Evolutionary conservation across 768 basidiomycete genomes (phyloP).

Genomic region (Calocera viscosa): DNA sequence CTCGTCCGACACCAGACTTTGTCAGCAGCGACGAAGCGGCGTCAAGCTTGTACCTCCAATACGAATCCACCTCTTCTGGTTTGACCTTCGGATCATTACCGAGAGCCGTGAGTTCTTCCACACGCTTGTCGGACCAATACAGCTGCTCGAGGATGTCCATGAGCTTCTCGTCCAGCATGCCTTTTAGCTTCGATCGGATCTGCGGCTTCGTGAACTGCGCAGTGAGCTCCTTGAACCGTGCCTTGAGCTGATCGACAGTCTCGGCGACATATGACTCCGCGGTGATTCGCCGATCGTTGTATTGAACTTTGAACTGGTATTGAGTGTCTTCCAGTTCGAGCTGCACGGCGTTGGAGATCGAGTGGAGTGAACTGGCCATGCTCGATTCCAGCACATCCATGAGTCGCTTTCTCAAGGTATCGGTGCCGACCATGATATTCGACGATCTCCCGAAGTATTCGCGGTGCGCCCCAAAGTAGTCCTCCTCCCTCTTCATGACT

Average conservation of each 20-base stretch:
- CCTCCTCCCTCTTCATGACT: slow-evolving; percentile 45
- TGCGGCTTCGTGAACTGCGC: slow-evolving; percentile 77
- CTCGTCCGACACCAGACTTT: slow-evolving; percentile 89
- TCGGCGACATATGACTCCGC: slow-evolving; percentile 97
- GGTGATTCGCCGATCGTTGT: slow-evolving; percentile 87
- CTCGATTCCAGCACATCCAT: slow-evolving; percentile 98
- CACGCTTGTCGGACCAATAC: slow-evolving; percentile 89
- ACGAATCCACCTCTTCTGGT: slow-evolving; percentile 67
- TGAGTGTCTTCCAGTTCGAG: slow-evolving; percentile 92
- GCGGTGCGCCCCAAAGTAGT: slow-evolving; percentile 52
- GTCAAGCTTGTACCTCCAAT: slow-evolving; percentile 94
- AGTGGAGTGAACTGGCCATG: slow-evolving; percentile 91
- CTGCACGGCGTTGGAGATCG: slow-evolving; percentile 94
- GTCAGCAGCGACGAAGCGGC: slow-evolving; percentile 87
- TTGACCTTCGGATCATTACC: slow-evolving; percentile 57
- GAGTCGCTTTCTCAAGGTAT: slow-evolving; percentile 73
- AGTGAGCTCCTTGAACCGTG: slow-evolving; percentile 74
- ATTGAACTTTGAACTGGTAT: slow-evolving; percentile 98
- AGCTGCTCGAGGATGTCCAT: slow-evolving; percentile 95
- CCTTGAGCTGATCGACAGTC: slow-evolving; percentile 86
- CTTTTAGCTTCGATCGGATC: slow-evolving; percentile 77
- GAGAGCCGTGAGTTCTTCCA: slow-evolving; percentile 57
- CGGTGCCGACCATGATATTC: slow-evolving; percentile 79
- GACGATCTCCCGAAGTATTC: slow-evolving; percentile 50
- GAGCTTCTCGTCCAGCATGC: slow-evolving; percentile 88